These are phyloP conservation scores for Epichloe baconii DNA, from an alignment of 2,329 filamentous ascomycete genomes.

Conservation along the genomic window DNA sequence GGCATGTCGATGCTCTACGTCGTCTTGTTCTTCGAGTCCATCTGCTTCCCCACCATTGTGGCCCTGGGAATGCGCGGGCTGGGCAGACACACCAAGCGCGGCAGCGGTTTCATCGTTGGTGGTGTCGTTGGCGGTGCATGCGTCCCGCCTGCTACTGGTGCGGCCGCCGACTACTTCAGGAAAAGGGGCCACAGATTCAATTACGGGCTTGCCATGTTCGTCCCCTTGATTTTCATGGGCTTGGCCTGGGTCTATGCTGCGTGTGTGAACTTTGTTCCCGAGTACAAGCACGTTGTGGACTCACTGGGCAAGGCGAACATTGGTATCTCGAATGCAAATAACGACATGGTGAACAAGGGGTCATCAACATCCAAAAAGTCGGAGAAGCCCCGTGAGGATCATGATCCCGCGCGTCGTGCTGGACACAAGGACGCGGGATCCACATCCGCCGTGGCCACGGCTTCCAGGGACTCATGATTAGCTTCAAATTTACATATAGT, in stretches of 20 bases:
- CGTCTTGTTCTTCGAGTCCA: conserved; percentile 66
- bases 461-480: background rate
- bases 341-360: background rate
- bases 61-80: conserved; percentile 64
- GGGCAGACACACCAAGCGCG: conserved; percentile 65
- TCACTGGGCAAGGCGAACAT: conserved; percentile 34
- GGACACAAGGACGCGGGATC: background rate
- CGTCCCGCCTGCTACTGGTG: conserved; percentile 59
- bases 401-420: background rate
- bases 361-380: background rate
- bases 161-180: conserved; percentile 45
- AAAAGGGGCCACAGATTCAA: conserved; percentile 12
- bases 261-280: conserved; percentile 52
- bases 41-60: conserved; percentile 72
- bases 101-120: conserved; percentile 54
- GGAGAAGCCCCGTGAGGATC: background rate
- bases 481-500: background rate
- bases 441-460: background rate
- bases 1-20: conserved; percentile 52
- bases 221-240: conserved; percentile 49
- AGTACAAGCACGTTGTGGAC: conserved; percentile 51
- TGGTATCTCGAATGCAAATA: conserved; percentile 14
- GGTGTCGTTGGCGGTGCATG: conserved; percentile 61
- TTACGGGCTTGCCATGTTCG: conserved; percentile 51
- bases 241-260: conserved; percentile 42